Conservation (phyloP, 305 asterid species). For the Fraxinus latifolia region DNA sequence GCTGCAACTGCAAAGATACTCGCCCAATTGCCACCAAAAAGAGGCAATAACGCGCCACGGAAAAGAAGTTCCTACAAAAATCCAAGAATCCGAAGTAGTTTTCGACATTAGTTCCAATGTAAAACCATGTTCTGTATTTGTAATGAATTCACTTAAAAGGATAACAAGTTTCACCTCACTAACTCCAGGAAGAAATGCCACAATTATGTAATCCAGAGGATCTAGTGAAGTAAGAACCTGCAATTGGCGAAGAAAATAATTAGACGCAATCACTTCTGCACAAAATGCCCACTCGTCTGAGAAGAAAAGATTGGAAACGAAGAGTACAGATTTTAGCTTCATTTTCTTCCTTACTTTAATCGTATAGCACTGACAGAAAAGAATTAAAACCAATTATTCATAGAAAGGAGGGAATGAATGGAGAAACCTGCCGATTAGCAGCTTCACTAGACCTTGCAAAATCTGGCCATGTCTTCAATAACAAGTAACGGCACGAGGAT, state of each 20-base stretch:
- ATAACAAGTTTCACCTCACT: constrained; percentile 57
- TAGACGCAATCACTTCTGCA: not conserved
- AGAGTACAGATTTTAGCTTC: not conserved
- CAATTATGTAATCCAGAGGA: constrained; percentile 72
- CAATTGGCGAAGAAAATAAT: constrained; percentile 16
- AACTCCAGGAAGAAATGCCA: constrained; percentile 82
- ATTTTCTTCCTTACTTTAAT: not conserved
- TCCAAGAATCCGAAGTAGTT: constrained; percentile 17
- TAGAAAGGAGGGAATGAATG: constrained; percentile 12
- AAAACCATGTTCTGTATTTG: not conserved
- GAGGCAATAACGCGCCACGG: constrained; percentile 82
- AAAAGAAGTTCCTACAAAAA: constrained; percentile 69
- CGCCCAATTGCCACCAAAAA: constrained; percentile 51
- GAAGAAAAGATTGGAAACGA: not conserved
- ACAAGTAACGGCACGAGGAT: constrained; percentile 69
- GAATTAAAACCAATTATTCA: not conserved
- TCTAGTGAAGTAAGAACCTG: constrained; percentile 80
- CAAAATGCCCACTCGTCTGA: not conserved
- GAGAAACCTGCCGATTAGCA: constrained; percentile 73
- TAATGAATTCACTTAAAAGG: not conserved
- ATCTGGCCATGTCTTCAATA: constrained; percentile 77
- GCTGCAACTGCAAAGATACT: constrained; percentile 61
- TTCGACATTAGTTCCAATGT: not conserved
- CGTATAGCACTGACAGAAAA: not conserved
- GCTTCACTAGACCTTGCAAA: constrained; percentile 80